A percentile compares a stretch with the other conserved stretches of the same genome.
Conservation (phyloP, 2,329 filamentous ascomycete genomes). For the Colletotrichum sp. region DNA sequence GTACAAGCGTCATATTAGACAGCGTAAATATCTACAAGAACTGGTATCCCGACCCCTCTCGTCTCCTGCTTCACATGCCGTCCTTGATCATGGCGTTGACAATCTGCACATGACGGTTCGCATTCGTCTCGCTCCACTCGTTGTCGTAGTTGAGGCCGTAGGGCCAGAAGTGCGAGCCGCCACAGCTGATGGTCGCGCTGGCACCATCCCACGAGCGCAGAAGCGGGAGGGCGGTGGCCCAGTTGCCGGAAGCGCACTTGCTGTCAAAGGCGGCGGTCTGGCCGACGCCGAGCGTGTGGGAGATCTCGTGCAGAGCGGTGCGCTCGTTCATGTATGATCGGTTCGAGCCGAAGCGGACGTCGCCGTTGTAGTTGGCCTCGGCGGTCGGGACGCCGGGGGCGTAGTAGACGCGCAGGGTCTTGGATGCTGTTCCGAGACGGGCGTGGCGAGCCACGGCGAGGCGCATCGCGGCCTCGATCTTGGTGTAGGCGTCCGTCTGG, state of each 20-base stretch:
- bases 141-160: slow-evolving; percentile 48
- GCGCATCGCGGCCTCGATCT: slow-evolving; percentile 46
- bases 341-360: slow-evolving; percentile 50
- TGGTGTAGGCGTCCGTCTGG: slow-evolving; percentile 46
- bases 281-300: slow-evolving; percentile 53
- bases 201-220: slow-evolving; percentile 45
- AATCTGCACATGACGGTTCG: slow-evolving; percentile 45
- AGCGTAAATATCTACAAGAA: background rate
- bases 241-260: slow-evolving; percentile 43
- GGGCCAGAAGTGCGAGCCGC: slow-evolving; percentile 45
- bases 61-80: slow-evolving; percentile 31
- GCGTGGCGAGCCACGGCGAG: slow-evolving; percentile 45
- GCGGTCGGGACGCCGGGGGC: slow-evolving; percentile 48
- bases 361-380: slow-evolving; percentile 52
- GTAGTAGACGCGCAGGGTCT: slow-evolving; percentile 47
- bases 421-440: slow-evolving; percentile 37
- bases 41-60: background rate
- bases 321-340: slow-evolving; percentile 53
- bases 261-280: slow-evolving; percentile 45
- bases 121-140: slow-evolving; percentile 51
- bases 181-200: slow-evolving; percentile 40
- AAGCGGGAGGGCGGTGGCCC: slow-evolving; percentile 43
- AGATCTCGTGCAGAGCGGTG: slow-evolving; percentile 53
- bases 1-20: background rate
- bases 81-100: slow-evolving; percentile 51